These are phyloP conservation scores for Ascoidea rubescens DNA, from an alignment of 805 yeast species.

Conservation along the genomic window DNA sequence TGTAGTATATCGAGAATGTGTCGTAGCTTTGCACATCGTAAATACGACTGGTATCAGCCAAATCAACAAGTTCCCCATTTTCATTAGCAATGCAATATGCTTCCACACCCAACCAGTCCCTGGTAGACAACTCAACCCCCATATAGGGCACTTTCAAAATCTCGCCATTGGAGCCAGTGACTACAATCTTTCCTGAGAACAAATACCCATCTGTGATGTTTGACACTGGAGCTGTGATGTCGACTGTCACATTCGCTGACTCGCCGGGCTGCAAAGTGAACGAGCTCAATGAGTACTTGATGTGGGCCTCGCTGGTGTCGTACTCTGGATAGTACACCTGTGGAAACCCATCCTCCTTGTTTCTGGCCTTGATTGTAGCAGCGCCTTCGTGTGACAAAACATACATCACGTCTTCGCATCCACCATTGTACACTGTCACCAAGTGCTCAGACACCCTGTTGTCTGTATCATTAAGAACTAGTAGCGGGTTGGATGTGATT, in stretches of 20 bases:
- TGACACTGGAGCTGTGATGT: neutral
- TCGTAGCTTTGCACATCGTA: too few relatives aligned
- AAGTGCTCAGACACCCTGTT: slow-evolving; percentile 7
- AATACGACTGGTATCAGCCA: too few relatives aligned
- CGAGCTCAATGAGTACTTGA: neutral
- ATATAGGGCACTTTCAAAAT: slow-evolving; percentile 9
- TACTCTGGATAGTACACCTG: neutral
- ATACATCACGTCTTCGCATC: slow-evolving; percentile 5
- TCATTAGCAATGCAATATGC: too few relatives aligned
- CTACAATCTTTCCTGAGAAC: slow-evolving; percentile 9
- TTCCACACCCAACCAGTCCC: too few relatives aligned
- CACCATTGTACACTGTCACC: slow-evolving; percentile 8
- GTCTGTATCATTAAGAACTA: slow-evolving; percentile 8
- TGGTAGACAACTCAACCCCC: slow-evolving; percentile 8
- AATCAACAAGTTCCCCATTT: too few relatives aligned
- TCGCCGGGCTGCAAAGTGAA: neutral
- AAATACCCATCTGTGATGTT: slow-evolving; percentile 4
- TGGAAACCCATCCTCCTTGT: neutral
- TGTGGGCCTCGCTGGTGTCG: neutral
- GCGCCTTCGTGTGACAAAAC: neutral
- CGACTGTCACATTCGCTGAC: neutral
- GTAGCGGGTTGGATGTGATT: neutral
- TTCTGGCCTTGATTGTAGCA: neutral
- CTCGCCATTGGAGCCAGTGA: slow-evolving; percentile 11
- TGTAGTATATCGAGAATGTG: too few relatives aligned